Evolutionary conservation across 805 yeast species (phyloP).

Genomic region (Candida anglica): DNA sequence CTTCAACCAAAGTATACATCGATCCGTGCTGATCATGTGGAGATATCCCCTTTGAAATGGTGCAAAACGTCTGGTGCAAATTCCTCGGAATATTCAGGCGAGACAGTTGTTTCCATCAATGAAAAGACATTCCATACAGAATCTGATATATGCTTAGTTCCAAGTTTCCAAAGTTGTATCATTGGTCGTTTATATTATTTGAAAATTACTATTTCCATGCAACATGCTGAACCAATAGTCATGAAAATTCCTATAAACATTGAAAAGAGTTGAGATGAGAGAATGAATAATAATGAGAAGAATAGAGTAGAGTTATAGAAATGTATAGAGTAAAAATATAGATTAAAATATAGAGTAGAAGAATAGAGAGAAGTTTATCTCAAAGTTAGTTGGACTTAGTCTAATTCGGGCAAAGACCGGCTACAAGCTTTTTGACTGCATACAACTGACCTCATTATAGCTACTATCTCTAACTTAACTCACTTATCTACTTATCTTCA

Average conservation of each 20-base stretch:
- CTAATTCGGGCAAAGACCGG: too few species aligned
- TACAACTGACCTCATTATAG: too few species aligned
- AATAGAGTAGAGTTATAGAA: too few species aligned
- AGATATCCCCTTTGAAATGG: conserved; percentile 3
- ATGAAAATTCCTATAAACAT: conserved; percentile 23
- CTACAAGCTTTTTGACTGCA: too few species aligned
- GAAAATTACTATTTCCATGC: conserved; percentile 14
- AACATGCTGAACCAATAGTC: conserved; percentile 15
- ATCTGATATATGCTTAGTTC: conserved; percentile 15
- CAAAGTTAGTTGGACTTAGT: too few species aligned
- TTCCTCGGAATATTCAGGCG: neutral
- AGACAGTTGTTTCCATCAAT: conserved; percentile 1
- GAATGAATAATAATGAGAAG: too few species aligned
- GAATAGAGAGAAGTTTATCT: too few species aligned
- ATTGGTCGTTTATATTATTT: conserved; percentile 23
- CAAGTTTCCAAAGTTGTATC: conserved; percentile 25
- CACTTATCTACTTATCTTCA: too few species aligned
- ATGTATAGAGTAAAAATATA: too few species aligned
- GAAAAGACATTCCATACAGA: conserved; percentile 2
- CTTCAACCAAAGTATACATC: conserved; percentile 16
- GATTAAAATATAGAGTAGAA: too few species aligned
- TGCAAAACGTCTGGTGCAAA: conserved; percentile 1
- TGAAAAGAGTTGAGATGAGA: conserved; percentile 8
- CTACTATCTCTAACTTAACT: too few species aligned
- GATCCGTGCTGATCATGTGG: conserved; percentile 13